These are phyloP conservation scores for Parietaria judaica DNA, from an alignment of 306 rosid species.

Conservation along the genomic window DNA sequence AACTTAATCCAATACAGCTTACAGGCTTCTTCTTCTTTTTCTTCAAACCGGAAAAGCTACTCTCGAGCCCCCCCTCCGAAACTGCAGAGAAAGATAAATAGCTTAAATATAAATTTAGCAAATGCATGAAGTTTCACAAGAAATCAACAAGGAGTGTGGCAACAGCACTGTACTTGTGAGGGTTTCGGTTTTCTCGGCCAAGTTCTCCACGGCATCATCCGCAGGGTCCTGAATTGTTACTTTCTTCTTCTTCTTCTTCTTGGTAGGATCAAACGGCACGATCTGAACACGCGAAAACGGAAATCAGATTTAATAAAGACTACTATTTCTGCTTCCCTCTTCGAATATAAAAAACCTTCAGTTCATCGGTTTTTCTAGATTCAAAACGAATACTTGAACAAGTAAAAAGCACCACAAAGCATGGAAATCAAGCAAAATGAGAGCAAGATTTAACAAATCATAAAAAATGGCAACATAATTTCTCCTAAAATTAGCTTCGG, in stretches of 20 bases:
- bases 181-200: constrained; percentile 80
- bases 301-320: neutral
- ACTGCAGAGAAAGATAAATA: constrained; percentile 40
- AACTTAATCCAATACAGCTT: constrained; percentile 15
- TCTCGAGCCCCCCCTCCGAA: constrained; percentile 71
- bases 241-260: constrained; percentile 91
- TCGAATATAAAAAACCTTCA: neutral
- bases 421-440: neutral
- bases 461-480: too few species aligned
- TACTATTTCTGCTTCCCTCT: too few species aligned
- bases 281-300: constrained; percentile 36
- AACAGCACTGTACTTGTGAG: constrained; percentile 41
- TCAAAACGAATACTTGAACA: neutral
- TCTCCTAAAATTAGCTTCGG: too few species aligned
- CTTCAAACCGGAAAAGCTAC: constrained; percentile 74
- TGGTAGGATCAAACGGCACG: constrained; percentile 83
- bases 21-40: constrained; percentile 95
- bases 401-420: neutral
- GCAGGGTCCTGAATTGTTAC: constrained; percentile 41
- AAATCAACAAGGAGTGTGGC: neutral
- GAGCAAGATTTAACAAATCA: too few species aligned
- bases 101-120: neutral
- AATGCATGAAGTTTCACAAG: neutral
- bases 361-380: neutral
- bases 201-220: constrained; percentile 68